Evolutionary conservation across 805 yeast genomes (phyloP), one percentile per base, ranked within the genome.

Genomic region (Pichia nakasei): DNA sequence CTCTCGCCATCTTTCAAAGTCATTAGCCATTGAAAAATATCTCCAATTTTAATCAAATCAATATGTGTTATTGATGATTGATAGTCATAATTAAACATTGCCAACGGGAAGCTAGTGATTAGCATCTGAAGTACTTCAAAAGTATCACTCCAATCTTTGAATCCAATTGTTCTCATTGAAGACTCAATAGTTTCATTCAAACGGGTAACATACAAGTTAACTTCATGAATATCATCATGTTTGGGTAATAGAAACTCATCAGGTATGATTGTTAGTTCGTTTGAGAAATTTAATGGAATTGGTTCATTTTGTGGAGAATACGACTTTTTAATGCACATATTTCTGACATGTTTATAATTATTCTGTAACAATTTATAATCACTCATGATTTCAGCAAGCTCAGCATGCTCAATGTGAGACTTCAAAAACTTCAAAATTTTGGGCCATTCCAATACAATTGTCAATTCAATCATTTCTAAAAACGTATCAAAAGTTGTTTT

Each of bases 61-160:
- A 79, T 85, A 9, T 66, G 62, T 7, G 65, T 65, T 3, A 59
- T 53, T 1, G 48, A 45, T 41, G 53, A 63, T 50, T 66, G 79
- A 44, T 64, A 61, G 47, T 63, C 73, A 57, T 78, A 74, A 40
- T 72, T 67, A 56, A 83, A 80, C 45, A 87, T 64, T 9, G 81
- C 73, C 11, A 75, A 63, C 29, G 73, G 58, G 0, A 80, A 70
- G 39, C 73, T 78, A 20, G 76, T 75, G 22, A 81, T 75, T 47
- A 82, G 81, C 27, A 75, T 66, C 57, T 89, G 96, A 37, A 91
- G 62, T 1, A 80, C 63, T 55, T 86, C 91, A 58, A 76, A 84
- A 4, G 82, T 75, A 44, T 73, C 72, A 41, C 86, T 68, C 96
- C 97, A 91, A 53, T 89, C 95, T 47, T 74, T 75, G 12, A 78